Base-by-base conservation (phyloP, 139 green algal genomes). In the Marvania coccoides region DNA sequence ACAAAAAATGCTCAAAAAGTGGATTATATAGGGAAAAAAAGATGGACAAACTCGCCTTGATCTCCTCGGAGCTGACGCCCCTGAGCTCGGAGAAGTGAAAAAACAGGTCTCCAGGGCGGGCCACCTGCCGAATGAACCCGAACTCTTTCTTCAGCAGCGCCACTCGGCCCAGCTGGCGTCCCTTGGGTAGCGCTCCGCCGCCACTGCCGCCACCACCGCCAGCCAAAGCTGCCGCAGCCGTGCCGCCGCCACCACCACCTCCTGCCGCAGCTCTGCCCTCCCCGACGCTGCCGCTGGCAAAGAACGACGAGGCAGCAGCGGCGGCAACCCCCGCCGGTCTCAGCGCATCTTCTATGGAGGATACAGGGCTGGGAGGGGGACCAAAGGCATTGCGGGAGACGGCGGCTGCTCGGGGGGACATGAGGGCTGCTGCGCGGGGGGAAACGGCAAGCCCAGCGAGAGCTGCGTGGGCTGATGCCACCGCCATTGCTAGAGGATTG, bases 31-130 rank as follows among this genome's bases (percentile, higher is more conserved):
- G 9, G 38, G 10, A 9, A 9, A 9, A 12, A 46, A n/a, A n/a
- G 9, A n/a, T n/a, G n/a, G n/a, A n/a, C n/a, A n/a, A n/a, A n/a
- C 34, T 3, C 56, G 61, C 59, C 67, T 72, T 71, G 37, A 84
- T 39, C 24, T 70, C 63, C 1, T 35, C 66, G 0, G 54, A 7
- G 6, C 40, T 5, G 30, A 63, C 51, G 15, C 40, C 58, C 3
- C 61, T 23, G 14, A 81, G 61, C 29, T 65, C 35, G 5, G 66
- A 73, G 29, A 78, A 73, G 58, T 84, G 78, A 63, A 84, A 84
- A 62, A 84, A 84, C 54, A 84, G 37, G 62, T 84, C 75, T 2
- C 58, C 57, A 0, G 62, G 58, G 19, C 75, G 58, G 4, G 29
- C 26, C 34, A 69, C 34, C 40, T 71, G 61, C 4, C 63, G 60